Percentiles rank a stretch among this genome's conserved stretches.
Conservation (phyloP, 1,284 basidiomycete genomes). For the Termitomyces sp. region DNA sequence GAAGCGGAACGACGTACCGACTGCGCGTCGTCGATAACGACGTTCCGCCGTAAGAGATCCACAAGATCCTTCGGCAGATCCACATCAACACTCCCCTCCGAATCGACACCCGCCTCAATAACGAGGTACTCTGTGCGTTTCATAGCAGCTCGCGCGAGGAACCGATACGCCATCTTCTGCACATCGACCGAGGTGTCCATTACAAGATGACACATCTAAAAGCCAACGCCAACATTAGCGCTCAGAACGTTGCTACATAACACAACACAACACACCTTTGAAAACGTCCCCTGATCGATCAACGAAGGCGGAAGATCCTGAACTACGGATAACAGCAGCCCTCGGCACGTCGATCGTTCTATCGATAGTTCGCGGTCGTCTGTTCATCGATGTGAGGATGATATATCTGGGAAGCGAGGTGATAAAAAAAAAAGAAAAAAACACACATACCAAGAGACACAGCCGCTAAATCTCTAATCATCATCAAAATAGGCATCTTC, state of each 20-base stretch:
- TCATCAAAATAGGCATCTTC: slow-evolving; percentile 45
- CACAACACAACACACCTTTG: slow-evolving; percentile 57
- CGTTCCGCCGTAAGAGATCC: slow-evolving; percentile 50
- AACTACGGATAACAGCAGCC: slow-evolving; percentile 62
- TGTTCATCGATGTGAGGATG: slow-evolving; percentile 25
- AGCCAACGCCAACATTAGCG: no score
- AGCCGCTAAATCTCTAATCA: slow-evolving; percentile 57
- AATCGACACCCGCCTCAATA: slow-evolving; percentile 78
- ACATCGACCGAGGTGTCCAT: slow-evolving; percentile 62
- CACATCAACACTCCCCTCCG: slow-evolving; percentile 43
- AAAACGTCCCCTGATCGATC: slow-evolving; percentile 60
- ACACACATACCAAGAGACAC: slow-evolving; percentile 44
- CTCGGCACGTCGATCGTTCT: slow-evolving; percentile 67
- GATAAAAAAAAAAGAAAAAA: no score
- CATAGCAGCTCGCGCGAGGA: slow-evolving; percentile 60
- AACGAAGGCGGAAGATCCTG: slow-evolving; percentile 61
- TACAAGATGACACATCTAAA: slow-evolving; percentile 72
- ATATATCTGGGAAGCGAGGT: no score
- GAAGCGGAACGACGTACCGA: slow-evolving; percentile 7
- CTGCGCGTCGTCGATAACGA: slow-evolving; percentile 36
- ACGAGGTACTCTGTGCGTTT: slow-evolving; percentile 76
- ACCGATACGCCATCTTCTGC: slow-evolving; percentile 66
- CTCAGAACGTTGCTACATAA: no score
- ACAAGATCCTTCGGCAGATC: slow-evolving; percentile 67
- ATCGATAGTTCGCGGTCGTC: slow-evolving; percentile 36